These are phyloP conservation scores for Trichoderma endophyticum DNA, from an alignment of 2,329 filamentous ascomycete genomes.

Conservation along the genomic window DNA sequence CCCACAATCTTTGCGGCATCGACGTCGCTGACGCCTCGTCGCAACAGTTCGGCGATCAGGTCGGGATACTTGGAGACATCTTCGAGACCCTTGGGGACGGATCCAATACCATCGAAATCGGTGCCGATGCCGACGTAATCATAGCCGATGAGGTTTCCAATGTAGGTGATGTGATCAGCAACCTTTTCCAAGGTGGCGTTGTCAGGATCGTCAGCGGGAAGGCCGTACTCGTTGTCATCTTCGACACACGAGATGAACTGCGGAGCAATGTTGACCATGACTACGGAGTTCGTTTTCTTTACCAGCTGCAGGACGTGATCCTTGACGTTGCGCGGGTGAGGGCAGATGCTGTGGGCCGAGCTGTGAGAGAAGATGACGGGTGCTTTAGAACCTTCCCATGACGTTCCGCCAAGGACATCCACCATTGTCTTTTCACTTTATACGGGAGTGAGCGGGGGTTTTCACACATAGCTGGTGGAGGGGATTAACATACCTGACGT, in stretches of 20 bases:
- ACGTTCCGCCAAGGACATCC: constrained; percentile 67
- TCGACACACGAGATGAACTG: constrained; percentile 76
- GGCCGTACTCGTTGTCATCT: constrained; percentile 54
- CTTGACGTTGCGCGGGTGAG: constrained; percentile 86
- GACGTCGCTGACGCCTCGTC: constrained; percentile 67
- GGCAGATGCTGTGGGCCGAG: constrained; percentile 75
- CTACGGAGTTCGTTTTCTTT: constrained; percentile 67
- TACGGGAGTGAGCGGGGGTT: not conserved
- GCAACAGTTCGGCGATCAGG: constrained; percentile 71
- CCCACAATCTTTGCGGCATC: constrained; percentile 75
- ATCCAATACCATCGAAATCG: constrained; percentile 78
- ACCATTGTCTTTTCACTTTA: constrained; percentile 74
- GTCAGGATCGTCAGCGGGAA: constrained; percentile 64
- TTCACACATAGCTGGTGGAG: not conserved
- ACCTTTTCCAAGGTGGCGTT: constrained; percentile 76
- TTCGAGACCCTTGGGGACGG: constrained; percentile 69
- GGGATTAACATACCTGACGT: constrained; percentile 46
- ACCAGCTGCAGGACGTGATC: constrained; percentile 79
- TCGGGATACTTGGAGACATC: constrained; percentile 83
- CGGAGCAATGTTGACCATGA: constrained; percentile 89
- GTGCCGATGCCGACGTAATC: constrained; percentile 85
- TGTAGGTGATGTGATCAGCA: constrained; percentile 75
- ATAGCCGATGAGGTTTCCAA: constrained; percentile 79
- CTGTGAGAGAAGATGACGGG: constrained; percentile 90
- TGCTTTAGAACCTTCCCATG: constrained; percentile 70